phyloP scores from a whole-genome alignment of 768 basidiomycete species.

The Ramaria sp. region DNA sequence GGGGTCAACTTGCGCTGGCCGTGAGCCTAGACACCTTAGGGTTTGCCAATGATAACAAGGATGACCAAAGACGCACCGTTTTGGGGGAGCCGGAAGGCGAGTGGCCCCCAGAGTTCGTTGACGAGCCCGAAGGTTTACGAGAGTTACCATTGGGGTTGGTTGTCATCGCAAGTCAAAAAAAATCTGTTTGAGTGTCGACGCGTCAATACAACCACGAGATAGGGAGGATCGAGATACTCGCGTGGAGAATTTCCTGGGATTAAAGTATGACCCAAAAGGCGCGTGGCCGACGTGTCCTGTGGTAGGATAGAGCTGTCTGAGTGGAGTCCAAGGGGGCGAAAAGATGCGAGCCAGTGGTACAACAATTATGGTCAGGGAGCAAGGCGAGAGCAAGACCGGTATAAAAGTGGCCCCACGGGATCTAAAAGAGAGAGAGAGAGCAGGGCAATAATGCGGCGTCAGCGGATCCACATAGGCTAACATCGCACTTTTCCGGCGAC shows the following conservation, averaged over 20 bases:
- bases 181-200: slow-evolving; percentile 14
- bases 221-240: slow-evolving; percentile 15
- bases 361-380: not conserved
- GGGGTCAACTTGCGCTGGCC: slow-evolving; percentile 37
- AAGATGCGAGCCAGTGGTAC: not conserved
- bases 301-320: not conserved
- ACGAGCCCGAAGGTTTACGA: slow-evolving; percentile 60
- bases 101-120: slow-evolving; percentile 51
- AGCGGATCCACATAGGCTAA: not conserved
- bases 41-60: slow-evolving; percentile 5
- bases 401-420: not conserved
- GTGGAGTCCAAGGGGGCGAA: not conserved
- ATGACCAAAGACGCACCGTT: slow-evolving; percentile 33
- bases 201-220: not conserved
- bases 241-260: slow-evolving; percentile 23
- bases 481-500: not conserved
- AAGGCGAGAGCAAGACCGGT: not conserved
- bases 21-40: slow-evolving; percentile 21
- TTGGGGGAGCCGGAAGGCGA: slow-evolving; percentile 53
- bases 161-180: slow-evolving; percentile 19
- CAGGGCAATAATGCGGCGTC: not conserved
- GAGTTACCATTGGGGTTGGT: slow-evolving; percentile 31
- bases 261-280: slow-evolving; percentile 14
- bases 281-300: not conserved
- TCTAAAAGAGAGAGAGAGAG: not conserved